phyloP scores from a whole-genome alignment of 2,329 filamentous ascomycete species.

The Xylariaceae sp. region DNA sequence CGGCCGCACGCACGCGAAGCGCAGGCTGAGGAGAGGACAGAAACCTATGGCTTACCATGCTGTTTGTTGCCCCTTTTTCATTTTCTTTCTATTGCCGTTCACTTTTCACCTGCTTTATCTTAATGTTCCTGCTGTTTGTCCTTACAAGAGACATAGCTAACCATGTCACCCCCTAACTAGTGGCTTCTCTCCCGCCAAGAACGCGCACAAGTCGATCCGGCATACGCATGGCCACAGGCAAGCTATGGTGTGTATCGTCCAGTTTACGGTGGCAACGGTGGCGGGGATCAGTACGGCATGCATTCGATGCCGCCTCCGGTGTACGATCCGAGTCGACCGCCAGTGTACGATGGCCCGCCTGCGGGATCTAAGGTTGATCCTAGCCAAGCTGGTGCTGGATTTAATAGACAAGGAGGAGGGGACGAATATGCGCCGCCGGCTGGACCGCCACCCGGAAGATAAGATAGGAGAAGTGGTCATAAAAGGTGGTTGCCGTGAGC shows the following conservation, averaged over 20 bases:
- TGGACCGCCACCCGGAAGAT: slow-evolving; percentile 53
- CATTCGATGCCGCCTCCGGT: slow-evolving; percentile 61
- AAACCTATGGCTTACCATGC: slow-evolving; percentile 73
- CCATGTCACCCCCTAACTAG: slow-evolving; percentile 39
- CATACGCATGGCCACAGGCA: slow-evolving; percentile 53
- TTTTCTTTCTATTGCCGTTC: neutral
- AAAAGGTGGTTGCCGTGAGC: no score
- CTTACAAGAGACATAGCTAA: neutral
- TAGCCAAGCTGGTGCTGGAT: slow-evolving; percentile 53
- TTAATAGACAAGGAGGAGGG: neutral
- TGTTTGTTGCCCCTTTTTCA: slow-evolving; percentile 50
- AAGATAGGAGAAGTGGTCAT: slow-evolving; percentile 27
- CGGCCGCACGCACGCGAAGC: slow-evolving; percentile 73
- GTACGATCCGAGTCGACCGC: slow-evolving; percentile 64
- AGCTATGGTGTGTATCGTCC: slow-evolving; percentile 48
- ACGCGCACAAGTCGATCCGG: slow-evolving; percentile 54
- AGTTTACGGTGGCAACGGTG: slow-evolving; percentile 35
- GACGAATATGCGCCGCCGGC: slow-evolving; percentile 52
- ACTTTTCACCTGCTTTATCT: slow-evolving; percentile 1
- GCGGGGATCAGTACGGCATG: slow-evolving; percentile 52
- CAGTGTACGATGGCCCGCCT: slow-evolving; percentile 58
- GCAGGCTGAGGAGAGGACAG: slow-evolving; percentile 68
- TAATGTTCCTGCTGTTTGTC: neutral
- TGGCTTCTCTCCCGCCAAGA: slow-evolving; percentile 58
- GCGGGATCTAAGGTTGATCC: slow-evolving; percentile 61